Evolutionary conservation across 2,329 filamentous ascomycete species (phyloP), one percentile per base, ranked within the genome.

Genomic region (Davidsoniella eucalypti): DNA sequence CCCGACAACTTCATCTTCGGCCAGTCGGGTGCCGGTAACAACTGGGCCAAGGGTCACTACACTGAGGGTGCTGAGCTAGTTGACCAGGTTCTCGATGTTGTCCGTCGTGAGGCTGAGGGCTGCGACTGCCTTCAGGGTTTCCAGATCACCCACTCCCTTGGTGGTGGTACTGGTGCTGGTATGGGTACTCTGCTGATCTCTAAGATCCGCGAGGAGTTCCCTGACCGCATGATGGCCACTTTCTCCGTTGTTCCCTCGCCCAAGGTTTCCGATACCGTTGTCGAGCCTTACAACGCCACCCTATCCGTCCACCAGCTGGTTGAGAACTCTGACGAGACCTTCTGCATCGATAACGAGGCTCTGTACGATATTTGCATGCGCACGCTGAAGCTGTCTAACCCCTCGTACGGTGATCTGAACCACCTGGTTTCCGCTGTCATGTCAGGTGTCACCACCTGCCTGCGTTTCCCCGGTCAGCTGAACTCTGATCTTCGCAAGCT

Each of bases 21-120:
- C 63, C 92, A 96, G 76, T 96, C 92, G 63, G 90, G 92, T 79
- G 92, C 92, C 69, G 92, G 92, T 73, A 98, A 98, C 87, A 96
- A 96, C 82, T 98, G 92, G 92, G 92, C 92, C 71, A 98, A 96
- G 83, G 92, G 92, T 74, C 92, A 98, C 70, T 98, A 98, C 80
- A 98, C 92, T 58, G 92, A 98, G 76, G 92, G 92, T 80, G 92
- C 92, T 61, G 92, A 98, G 76, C 80, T 96, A 57, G 92, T 98
- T 60, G 92, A 98, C 76, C 79, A 95, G 65, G 92, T 98, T 60
- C 81, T 98, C 61, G 92, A 96, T 67, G 92, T 98, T 59, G 90
- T 98, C 66, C 92, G 92, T 67, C 90, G 92, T 64, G 92, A 98
- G 78, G 90, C 92, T 60, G 92, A 98, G 75, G 87, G 85, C 68